These are phyloP conservation scores for Hansfordia pulvinata DNA, from an alignment of 2,329 filamentous ascomycete species.

Conservation along the genomic window DNA sequence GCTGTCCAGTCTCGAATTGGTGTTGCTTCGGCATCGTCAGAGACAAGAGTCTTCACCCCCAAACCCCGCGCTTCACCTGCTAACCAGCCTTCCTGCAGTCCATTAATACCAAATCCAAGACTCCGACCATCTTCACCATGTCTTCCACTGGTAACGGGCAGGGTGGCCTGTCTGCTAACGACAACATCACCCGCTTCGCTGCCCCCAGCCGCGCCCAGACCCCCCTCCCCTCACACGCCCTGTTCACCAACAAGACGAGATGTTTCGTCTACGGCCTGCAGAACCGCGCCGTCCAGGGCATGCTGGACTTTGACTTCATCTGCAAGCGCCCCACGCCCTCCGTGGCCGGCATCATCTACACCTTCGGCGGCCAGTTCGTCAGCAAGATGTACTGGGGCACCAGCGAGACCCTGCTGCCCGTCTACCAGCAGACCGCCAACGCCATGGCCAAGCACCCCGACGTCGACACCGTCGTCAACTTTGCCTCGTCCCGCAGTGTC, in stretches of 20 bases:
- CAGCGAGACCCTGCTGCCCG: slow-evolving; percentile 93
- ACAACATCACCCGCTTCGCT: slow-evolving; percentile 95
- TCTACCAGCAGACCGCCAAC: slow-evolving; percentile 91
- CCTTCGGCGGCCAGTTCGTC: slow-evolving; percentile 98
- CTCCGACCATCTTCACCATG: slow-evolving; percentile 29
- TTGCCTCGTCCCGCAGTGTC: slow-evolving; percentile 95
- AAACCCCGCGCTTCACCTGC: too few species aligned
- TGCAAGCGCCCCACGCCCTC: slow-evolving; percentile 97
- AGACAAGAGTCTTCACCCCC: too few species aligned
- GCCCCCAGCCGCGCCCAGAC: slow-evolving; percentile 86
- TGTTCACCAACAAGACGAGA: slow-evolving; percentile 99
- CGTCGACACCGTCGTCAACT: slow-evolving; percentile 98
- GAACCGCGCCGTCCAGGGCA: slow-evolving; percentile 80
- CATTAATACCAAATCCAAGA: slow-evolving; percentile 5
- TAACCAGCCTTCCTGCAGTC: too few species aligned
- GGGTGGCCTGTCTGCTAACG: slow-evolving; percentile 60
- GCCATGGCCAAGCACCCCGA: slow-evolving; percentile 93
- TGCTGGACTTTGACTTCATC: slow-evolving; percentile 99
- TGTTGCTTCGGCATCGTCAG: too few species aligned
- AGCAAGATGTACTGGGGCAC: slow-evolving; percentile 99
- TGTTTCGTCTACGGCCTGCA: slow-evolving; percentile 99
- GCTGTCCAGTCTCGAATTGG: too few species aligned
- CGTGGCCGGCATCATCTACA: slow-evolving; percentile 98
- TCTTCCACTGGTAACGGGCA: slow-evolving; percentile 34
- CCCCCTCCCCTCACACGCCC: slow-evolving; percentile 74